A percentile compares a stretch with the other conserved stretches of the same genome.
Conservation (phyloP, 176 grass and related monocot genomes). For the Canna indica region DNA sequence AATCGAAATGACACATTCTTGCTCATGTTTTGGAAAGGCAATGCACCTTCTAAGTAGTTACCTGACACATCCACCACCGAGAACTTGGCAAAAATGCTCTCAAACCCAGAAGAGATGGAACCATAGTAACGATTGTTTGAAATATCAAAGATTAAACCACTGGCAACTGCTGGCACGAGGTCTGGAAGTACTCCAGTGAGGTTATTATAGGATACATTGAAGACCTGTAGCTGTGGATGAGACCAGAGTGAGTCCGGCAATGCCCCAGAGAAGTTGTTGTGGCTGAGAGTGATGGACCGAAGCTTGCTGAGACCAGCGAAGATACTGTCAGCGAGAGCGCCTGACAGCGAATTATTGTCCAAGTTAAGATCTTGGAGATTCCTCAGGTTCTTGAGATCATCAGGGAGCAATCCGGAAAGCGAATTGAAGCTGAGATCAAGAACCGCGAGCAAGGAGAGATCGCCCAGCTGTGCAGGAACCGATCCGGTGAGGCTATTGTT, state of each 20-base stretch:
- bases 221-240: conserved; percentile 15
- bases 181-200: conserved; percentile 51
- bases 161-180: neutral
- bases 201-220: conserved; percentile 66
- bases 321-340: neutral
- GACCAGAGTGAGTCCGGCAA: conserved; percentile 26
- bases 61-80: conserved; percentile 37
- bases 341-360: conserved; percentile 9
- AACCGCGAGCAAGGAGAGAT: conserved; percentile 6
- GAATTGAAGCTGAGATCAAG: conserved; percentile 23
- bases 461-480: conserved; percentile 15
- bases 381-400: conserved; percentile 13
- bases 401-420: conserved; percentile 8
- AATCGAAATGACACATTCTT: conserved; percentile 15
- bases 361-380: conserved; percentile 11
- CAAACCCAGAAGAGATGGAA: conserved; percentile 26
- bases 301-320: conserved; percentile 3
- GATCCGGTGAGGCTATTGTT: conserved; percentile 9
- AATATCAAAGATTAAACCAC: conserved; percentile 35
- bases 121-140: conserved; percentile 68
- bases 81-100: conserved; percentile 36
- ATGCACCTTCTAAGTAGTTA: conserved; percentile 57
- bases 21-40: conserved; percentile 10
- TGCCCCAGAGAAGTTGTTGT: conserved; percentile 30
- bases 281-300: conserved; percentile 8